Conservation (phyloP, 345 rosid species). For the Tarenaya hassleriana region DNA sequence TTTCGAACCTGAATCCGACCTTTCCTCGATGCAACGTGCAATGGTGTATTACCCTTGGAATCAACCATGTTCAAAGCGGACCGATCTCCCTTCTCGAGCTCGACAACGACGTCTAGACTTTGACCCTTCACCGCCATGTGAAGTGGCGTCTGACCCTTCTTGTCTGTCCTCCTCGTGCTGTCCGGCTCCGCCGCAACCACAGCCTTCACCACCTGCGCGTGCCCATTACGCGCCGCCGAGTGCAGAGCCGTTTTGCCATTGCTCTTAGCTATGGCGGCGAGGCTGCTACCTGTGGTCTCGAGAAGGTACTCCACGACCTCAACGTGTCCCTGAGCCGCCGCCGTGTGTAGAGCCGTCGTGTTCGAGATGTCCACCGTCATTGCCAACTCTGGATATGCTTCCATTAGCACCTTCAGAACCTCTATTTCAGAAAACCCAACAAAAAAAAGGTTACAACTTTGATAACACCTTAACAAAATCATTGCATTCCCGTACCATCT, state of each 20-base stretch:
- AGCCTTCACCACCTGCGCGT: conserved; percentile 61
- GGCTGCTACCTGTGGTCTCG: conserved; percentile 60
- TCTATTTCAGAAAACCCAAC: conserved; percentile 34
- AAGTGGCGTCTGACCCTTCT: conserved; percentile 83
- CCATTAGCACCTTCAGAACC: conserved; percentile 57
- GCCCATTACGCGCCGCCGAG: conserved; percentile 89
- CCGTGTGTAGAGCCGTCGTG: conserved; percentile 86
- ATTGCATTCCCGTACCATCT: too few relatives aligned
- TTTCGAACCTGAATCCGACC: conserved; percentile 70
- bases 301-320: conserved; percentile 59
- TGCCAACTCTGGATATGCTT: conserved; percentile 75
- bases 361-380: conserved; percentile 90
- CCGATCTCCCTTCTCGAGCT: conserved; percentile 40
- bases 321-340: conserved; percentile 86
- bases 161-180: conserved; percentile 48
- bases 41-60: conserved; percentile 68
- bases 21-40: conserved; percentile 75
- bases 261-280: conserved; percentile 77
- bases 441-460: background rate
- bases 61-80: conserved; percentile 62
- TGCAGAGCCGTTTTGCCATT: conserved; percentile 91
- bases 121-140: conserved; percentile 97
- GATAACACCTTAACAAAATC: too few relatives aligned
- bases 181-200: conserved; percentile 50
- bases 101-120: conserved; percentile 48